These are phyloP conservation scores for Candida argentea DNA, from an alignment of 805 yeast genomes.

Conservation along the genomic window DNA sequence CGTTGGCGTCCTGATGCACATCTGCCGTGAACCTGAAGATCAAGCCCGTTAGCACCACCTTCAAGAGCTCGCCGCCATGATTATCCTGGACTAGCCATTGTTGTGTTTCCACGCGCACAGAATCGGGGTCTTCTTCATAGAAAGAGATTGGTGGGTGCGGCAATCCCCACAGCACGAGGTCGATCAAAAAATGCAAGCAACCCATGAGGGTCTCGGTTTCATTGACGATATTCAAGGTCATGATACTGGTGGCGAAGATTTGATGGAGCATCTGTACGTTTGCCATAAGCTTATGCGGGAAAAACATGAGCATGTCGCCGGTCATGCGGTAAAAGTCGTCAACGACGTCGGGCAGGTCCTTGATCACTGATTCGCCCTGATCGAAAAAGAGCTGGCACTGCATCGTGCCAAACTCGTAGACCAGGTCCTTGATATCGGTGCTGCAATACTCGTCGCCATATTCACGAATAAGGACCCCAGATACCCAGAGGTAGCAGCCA, in stretches of 20 bases:
- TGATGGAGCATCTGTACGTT: constrained; percentile 38
- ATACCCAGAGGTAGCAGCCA: constrained; percentile 87
- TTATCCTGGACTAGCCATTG: constrained; percentile 29
- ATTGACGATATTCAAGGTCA: constrained; percentile 39
- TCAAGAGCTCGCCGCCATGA: constrained; percentile 49
- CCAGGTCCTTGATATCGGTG: constrained; percentile 43
- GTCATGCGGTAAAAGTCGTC: constrained; percentile 84
- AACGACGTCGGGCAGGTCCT: constrained; percentile 52
- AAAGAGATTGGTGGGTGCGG: constrained; percentile 71
- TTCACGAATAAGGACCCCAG: constrained; percentile 67
- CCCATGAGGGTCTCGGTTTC: constrained; percentile 65
- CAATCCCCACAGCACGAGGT: constrained; percentile 77
- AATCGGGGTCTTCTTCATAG: constrained; percentile 36
- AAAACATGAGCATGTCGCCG: constrained; percentile 67
- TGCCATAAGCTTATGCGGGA: constrained; percentile 43
- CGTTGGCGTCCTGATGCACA: constrained; percentile 63
- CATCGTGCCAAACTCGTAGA: constrained; percentile 64
- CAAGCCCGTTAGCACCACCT: constrained; percentile 52
- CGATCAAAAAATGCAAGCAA: constrained; percentile 69
- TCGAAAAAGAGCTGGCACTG: constrained; percentile 53
- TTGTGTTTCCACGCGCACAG: constrained; percentile 11
- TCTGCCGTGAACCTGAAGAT: constrained; percentile 64
- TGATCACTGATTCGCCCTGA: constrained; percentile 14
- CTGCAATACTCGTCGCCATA: constrained; percentile 47
- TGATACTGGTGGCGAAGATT: constrained; percentile 49